phyloP scores from a whole-genome alignment of 106 monocot species.

The Narthecium ossifragum region DNA sequence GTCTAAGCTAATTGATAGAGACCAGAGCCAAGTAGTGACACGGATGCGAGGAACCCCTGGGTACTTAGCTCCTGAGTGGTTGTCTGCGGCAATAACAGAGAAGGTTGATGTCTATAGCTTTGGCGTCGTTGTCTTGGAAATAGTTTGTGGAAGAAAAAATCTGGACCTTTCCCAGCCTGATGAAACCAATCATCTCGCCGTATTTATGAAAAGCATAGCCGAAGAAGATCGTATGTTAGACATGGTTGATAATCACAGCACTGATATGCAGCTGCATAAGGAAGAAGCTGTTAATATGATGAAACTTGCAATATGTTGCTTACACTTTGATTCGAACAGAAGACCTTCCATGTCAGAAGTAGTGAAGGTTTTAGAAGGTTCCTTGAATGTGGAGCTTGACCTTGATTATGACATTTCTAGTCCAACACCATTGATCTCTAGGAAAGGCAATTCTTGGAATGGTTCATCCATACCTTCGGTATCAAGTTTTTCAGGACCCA shows the following conservation, averaged over 20 bases:
- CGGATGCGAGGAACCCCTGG: constrained; percentile 32
- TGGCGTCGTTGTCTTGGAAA: constrained; percentile 35
- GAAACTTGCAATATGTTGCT: too few relatives aligned
- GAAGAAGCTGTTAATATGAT: constrained; percentile 7
- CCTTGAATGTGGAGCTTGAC: too few relatives aligned
- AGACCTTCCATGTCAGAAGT: too few relatives aligned
- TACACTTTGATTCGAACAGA: too few relatives aligned
- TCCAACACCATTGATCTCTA: too few relatives aligned
- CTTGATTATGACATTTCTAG: too few relatives aligned
- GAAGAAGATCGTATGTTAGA: background rate
- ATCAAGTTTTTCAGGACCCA: too few relatives aligned
- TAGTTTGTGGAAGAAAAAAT: constrained; percentile 27
- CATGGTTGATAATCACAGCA: constrained; percentile 8
- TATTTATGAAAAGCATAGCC: background rate
- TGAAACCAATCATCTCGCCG: constrained; percentile 7
- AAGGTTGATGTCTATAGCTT: constrained; percentile 40
- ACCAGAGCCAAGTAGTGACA: constrained; percentile 34
- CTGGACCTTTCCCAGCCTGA: constrained; percentile 21
- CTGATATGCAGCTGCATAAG: constrained; percentile 7
- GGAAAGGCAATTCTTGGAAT: too few relatives aligned
- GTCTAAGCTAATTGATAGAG: constrained; percentile 38
- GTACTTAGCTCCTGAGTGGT: constrained; percentile 38
- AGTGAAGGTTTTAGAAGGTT: too few relatives aligned
- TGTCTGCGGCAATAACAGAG: constrained; percentile 27
- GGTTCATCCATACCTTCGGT: too few relatives aligned